Percentiles rank a stretch among this genome's conserved stretches.
Conservation (phyloP, 257 asterid genomes). For the Solanum clarkiae region DNA sequence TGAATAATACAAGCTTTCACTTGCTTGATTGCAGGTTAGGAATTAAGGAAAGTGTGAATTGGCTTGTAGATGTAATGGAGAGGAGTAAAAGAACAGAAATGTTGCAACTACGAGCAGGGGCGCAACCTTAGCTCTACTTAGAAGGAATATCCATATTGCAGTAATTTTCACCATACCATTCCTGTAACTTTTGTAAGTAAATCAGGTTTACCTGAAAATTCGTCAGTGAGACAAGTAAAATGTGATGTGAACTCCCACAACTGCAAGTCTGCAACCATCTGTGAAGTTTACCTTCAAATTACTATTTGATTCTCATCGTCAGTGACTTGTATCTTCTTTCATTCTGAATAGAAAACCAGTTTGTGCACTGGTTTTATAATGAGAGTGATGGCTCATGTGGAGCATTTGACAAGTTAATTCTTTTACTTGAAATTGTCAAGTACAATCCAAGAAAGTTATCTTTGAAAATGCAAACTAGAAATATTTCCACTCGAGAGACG, state of each 20-base stretch:
- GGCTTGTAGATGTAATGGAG: conserved; percentile 80
- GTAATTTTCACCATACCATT: not conserved
- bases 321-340: not conserved
- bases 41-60: conserved; percentile 64
- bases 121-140: not conserved
- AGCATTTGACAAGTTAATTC: not conserved
- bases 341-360: not conserved
- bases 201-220: conserved; percentile 1
- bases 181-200: conserved; percentile 10
- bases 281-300: not conserved
- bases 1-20: not conserved
- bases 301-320: not conserved
- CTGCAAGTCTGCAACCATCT: not conserved
- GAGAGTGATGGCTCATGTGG: not conserved
- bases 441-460: not conserved
- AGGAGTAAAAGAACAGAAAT: conserved; percentile 73
- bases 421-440: not conserved
- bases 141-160: not conserved
- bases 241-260: not conserved
- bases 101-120: conserved; percentile 55
- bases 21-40: conserved; percentile 40
- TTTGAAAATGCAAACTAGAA: too few species aligned
- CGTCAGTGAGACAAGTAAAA: not conserved
- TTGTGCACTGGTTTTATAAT: not conserved
- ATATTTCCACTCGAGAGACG: too few species aligned